Evolutionary conservation across 768 basidiomycete species (phyloP).

Genomic region (Termitomyces titanicus): DNA sequence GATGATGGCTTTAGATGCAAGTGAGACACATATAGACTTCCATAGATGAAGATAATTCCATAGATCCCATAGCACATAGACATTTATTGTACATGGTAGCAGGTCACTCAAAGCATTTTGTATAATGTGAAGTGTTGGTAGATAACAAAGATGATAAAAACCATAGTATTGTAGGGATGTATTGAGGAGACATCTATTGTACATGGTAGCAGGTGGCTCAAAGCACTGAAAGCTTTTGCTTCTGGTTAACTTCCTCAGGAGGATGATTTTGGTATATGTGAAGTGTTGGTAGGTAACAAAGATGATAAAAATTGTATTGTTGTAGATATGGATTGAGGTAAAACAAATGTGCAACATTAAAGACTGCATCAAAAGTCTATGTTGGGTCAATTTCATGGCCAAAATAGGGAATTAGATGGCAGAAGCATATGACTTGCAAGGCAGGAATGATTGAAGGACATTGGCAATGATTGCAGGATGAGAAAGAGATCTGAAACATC

Average conservation of each 20-base stretch:
- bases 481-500: conserved; percentile 15
- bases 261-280: not conserved
- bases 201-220: not conserved
- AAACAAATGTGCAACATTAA: no score
- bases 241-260: not conserved
- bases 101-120: not conserved
- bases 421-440: no score
- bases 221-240: not conserved
- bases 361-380: no score
- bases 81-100: not conserved
- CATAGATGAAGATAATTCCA: no score
- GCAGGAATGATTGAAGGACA: conserved; percentile 20
- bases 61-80: no score
- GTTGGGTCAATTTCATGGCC: no score
- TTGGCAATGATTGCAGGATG: conserved; percentile 5
- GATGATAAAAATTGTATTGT: not conserved
- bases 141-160: not conserved
- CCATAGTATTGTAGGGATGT: no score
- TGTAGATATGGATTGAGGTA: no score
- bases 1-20: no score
- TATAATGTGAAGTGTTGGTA: not conserved
- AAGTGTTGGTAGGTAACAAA: not conserved
- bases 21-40: no score
- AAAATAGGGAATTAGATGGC: no score
- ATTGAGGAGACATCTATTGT: no score